Conservation (phyloP, 1,284 basidiomycete species). For the Trichosporon faecale region DNA sequence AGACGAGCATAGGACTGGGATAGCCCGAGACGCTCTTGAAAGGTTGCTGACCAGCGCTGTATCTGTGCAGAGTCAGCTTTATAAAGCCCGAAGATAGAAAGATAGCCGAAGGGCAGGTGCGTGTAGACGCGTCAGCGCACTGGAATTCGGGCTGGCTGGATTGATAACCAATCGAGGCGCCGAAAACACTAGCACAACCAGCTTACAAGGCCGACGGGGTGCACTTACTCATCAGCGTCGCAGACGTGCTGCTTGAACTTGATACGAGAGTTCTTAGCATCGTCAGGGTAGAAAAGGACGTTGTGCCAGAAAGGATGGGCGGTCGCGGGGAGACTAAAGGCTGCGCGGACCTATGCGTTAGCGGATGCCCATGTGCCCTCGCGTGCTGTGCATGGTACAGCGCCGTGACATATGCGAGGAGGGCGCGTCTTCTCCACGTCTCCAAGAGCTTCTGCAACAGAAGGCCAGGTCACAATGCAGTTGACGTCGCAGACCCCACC, state of each 20-base stretch:
- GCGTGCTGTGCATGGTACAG: background rate
- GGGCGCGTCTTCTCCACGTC: background rate
- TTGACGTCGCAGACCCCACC: background rate
- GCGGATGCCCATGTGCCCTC: background rate
- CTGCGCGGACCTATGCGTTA: slow-evolving; percentile 38
- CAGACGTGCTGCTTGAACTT: slow-evolving; percentile 53
- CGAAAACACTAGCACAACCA: slow-evolving; percentile 7
- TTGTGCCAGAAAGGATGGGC: slow-evolving; percentile 49
- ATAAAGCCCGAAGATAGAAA: slow-evolving; percentile 2
- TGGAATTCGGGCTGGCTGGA: background rate
- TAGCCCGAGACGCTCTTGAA: slow-evolving; percentile 35
- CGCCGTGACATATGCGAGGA: background rate
- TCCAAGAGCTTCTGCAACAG: background rate
- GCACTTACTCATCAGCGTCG: slow-evolving; percentile 48
- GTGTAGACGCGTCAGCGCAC: slow-evolving; percentile 21
- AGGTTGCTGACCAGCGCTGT: slow-evolving; percentile 43
- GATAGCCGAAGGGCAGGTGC: slow-evolving; percentile 11
- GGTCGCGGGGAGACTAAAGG: slow-evolving; percentile 48
- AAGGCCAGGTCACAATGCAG: background rate
- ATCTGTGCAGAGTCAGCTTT: slow-evolving; percentile 31
- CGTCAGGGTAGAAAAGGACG: slow-evolving; percentile 48
- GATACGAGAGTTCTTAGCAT: slow-evolving; percentile 41
- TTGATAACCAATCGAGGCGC: background rate
- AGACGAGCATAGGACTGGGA: slow-evolving; percentile 43
- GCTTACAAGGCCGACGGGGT: background rate